Evolutionary conservation across 2,329 filamentous ascomycete species (phyloP).

Genomic region (Venturia nashicola): DNA sequence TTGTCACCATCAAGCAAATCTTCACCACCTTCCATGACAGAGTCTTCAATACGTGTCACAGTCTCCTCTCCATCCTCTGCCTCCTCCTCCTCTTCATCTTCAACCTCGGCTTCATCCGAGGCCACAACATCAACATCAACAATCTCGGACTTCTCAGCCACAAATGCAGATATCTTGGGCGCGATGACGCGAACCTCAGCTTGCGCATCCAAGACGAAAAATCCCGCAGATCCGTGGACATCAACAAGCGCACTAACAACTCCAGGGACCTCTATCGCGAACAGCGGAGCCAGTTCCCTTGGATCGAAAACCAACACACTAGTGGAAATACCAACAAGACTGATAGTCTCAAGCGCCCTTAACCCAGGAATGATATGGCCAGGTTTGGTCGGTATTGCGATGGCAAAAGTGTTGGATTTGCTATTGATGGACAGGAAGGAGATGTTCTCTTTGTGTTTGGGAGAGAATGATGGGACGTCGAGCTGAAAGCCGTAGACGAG

Average conservation of each 20-base stretch:
- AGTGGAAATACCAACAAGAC: neutral
- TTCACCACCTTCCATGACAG: constrained; percentile 17
- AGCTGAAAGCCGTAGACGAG: constrained; percentile 55
- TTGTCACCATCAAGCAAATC: constrained; percentile 35
- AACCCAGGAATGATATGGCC: neutral
- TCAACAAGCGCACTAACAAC: constrained; percentile 57
- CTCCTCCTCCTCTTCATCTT: neutral
- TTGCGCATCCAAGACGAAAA: constrained; percentile 61
- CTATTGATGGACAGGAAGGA: constrained; percentile 60
- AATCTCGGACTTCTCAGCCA: neutral
- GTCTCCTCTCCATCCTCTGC: constrained; percentile 3
- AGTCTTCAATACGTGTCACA: neutral
- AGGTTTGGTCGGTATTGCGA: constrained; percentile 18
- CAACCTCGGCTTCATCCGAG: neutral
- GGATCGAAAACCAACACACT: constrained; percentile 55
- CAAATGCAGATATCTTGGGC: constrained; percentile 15
- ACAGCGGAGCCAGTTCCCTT: constrained; percentile 45
- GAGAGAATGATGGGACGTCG: constrained; percentile 26
- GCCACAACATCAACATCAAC: neutral
- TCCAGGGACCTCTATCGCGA: constrained; percentile 41
- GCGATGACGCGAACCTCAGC: constrained; percentile 51
- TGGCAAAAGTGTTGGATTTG: constrained; percentile 31
- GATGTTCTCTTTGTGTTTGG: constrained; percentile 27
- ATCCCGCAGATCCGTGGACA: constrained; percentile 53
- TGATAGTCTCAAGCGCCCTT: neutral